Evolutionary conservation across 176 grass and related monocot species (phyloP), one percentile per base, ranked within the genome.

Genomic region (Paspalum vaginatum): DNA sequence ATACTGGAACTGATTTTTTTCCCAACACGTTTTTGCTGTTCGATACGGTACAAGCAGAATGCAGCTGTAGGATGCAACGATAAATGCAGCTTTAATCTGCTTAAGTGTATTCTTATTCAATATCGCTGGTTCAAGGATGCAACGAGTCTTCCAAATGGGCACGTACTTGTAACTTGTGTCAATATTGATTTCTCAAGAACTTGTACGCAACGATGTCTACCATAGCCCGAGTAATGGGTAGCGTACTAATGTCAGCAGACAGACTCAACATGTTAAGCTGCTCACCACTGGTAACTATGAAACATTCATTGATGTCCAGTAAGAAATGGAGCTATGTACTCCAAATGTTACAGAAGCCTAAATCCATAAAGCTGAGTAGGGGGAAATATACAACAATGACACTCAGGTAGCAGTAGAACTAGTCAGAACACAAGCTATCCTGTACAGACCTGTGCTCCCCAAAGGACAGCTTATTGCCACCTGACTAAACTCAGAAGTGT

Each of bases 401-500:
- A 65, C 77, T 81, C 48, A 25, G 32, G 61, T 66, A 41, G 48
- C 65, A 67, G 48, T 66, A 22, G 27, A 79, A 54, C 62, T 6
- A 17, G 59, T 77, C 67, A 70, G 21, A 70, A 81, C 66, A 78
- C 56, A 74, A 85, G 71, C 40, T 82, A 65, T 65, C 49, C 72
- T 89, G 87, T 89, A 85, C 87, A 89, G 83, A 82, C 72, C 72
- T 77, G 41, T 76, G 72, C 78, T 78, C 48, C 72, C 82, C 72
- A 77, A 10, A 81, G 41, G 43, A 79, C 70, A 78, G 41, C 77
- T 89, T 89, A 89, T 85, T 78, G 72, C 50, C 71, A 81, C 50
- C 82, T 66, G 32, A 70, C 77, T 84, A 85, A 89, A 76, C 27
- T 78, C 24, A 16, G 47, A 81, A 20, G 42, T 76, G n/a, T 50